A percentile compares a stretch with the other conserved stretches of the same genome.
Evolutionary conservation across 2,329 filamentous ascomycete genomes (phyloP).

Genomic region (Gyromitra esculenta): DNA sequence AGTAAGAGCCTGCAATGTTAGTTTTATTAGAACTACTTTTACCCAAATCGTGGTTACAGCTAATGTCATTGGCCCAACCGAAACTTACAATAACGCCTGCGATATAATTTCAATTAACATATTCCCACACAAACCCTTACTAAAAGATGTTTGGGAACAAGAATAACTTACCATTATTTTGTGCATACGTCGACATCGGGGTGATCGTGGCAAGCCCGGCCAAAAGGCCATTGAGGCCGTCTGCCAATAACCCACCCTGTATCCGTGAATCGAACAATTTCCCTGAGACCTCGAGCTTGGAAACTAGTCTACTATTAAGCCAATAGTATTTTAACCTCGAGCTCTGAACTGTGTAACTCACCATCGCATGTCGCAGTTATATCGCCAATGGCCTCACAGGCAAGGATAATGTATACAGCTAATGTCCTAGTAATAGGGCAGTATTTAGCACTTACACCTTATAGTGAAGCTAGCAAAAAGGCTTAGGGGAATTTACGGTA

Average conservation of each 20-base stretch:
- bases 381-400: constrained; percentile 75
- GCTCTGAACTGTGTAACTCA: constrained; percentile 56
- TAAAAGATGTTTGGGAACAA: not conserved
- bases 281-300: constrained; percentile 71
- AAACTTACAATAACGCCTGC: constrained; percentile 65
- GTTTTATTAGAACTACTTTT: not conserved
- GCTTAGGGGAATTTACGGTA: constrained; percentile 66
- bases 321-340: not conserved
- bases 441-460: constrained; percentile 33
- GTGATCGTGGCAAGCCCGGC: constrained; percentile 73
- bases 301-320: constrained; percentile 62
- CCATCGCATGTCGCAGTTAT: constrained; percentile 73
- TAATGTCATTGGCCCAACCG: not conserved
- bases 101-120: constrained; percentile 24
- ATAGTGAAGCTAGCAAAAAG: constrained; percentile 23
- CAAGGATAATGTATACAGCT: constrained; percentile 69
- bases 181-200: constrained; percentile 74
- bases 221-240: constrained; percentile 72
- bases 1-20: constrained; percentile 65
- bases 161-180: constrained; percentile 67
- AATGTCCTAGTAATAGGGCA: constrained; percentile 31
- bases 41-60: not conserved
- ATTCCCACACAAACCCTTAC: not conserved
- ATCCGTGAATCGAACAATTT: constrained; percentile 73
- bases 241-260: constrained; percentile 73